A percentile compares a stretch with the other conserved stretches of the same genome.
phyloP scores from a whole-genome alignment of 2,329 filamentous ascomycete species.

The Dactylonectria estremocensis region DNA sequence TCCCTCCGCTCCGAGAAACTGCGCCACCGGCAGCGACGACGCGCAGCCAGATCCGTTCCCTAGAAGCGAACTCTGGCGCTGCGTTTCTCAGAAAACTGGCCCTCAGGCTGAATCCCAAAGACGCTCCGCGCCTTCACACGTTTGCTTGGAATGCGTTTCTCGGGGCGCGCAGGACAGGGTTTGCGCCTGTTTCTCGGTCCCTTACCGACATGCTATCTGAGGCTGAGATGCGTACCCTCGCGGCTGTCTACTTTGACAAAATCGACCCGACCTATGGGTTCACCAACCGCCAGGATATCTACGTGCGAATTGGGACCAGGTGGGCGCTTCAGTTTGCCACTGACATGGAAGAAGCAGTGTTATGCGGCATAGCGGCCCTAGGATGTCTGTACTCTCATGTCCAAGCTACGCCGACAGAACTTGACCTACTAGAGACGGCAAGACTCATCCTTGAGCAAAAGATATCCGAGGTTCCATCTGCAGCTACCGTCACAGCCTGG shows the following conservation, averaged over 20 bases:
- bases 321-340: conserved; percentile 51
- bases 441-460: conserved; percentile 61
- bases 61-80: conserved; percentile 71
- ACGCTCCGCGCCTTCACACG: conserved; percentile 67
- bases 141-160: conserved; percentile 69
- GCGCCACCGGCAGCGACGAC: conserved; percentile 35
- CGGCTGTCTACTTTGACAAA: conserved; percentile 66
- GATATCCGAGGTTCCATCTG: conserved; percentile 51
- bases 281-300: conserved; percentile 53
- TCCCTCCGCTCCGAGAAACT: conserved; percentile 13
- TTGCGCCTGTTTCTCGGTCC: conserved; percentile 47
- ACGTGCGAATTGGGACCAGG: conserved; percentile 47
- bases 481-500: conserved; percentile 64
- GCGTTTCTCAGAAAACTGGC: conserved; percentile 69
- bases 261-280: conserved; percentile 69
- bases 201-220: conserved; percentile 64
- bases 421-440: conserved; percentile 63
- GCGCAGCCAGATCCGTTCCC: conserved; percentile 54
- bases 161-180: conserved; percentile 45
- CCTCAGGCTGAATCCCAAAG: conserved; percentile 66
- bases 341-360: conserved; percentile 53
- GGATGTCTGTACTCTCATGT: conserved; percentile 66
- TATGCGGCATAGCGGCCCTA: conserved; percentile 70
- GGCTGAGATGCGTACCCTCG: conserved; percentile 62
- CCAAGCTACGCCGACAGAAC: conserved; percentile 58